phyloP scores from a whole-genome alignment of 2,329 filamentous ascomycete genomes.

The Claviceps monticola region DNA sequence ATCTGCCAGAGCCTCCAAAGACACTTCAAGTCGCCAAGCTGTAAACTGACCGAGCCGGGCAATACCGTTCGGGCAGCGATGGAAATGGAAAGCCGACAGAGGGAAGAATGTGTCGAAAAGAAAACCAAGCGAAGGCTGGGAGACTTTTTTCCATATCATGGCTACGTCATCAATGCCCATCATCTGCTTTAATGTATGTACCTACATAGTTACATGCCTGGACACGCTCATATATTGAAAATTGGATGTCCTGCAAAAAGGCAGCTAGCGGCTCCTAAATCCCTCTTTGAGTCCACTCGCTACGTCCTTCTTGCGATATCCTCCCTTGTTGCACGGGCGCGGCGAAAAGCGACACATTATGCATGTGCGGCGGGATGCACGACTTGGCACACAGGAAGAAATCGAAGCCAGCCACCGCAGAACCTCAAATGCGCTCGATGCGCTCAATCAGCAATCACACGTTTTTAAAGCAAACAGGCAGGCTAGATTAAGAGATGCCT shows the following conservation, averaged over 20 bases:
- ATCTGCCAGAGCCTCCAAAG: background rate
- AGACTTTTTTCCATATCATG: background rate
- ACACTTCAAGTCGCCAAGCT: background rate
- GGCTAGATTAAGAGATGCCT: background rate
- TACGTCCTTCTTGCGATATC: background rate
- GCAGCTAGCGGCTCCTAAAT: background rate
- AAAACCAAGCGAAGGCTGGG: background rate
- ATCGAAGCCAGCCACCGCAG: background rate
- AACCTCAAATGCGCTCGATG: too few relatives aligned
- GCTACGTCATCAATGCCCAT: too few relatives aligned
- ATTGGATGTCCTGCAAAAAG: background rate
- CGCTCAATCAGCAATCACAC: too few relatives aligned
- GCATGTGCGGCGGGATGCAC: background rate
- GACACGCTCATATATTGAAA: slow-evolving; percentile 2
- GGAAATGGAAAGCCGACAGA: background rate
- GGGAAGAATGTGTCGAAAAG: background rate
- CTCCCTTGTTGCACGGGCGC: background rate
- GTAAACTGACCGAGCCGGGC: background rate
- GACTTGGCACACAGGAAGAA: background rate
- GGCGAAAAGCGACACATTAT: background rate
- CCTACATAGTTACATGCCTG: background rate
- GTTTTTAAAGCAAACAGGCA: background rate
- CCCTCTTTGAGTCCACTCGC: background rate
- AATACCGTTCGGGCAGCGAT: background rate
- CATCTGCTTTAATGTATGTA: background rate